Base-by-base conservation (phyloP, 306 rosid genomes). In the Echinosophora koreensis region DNA sequence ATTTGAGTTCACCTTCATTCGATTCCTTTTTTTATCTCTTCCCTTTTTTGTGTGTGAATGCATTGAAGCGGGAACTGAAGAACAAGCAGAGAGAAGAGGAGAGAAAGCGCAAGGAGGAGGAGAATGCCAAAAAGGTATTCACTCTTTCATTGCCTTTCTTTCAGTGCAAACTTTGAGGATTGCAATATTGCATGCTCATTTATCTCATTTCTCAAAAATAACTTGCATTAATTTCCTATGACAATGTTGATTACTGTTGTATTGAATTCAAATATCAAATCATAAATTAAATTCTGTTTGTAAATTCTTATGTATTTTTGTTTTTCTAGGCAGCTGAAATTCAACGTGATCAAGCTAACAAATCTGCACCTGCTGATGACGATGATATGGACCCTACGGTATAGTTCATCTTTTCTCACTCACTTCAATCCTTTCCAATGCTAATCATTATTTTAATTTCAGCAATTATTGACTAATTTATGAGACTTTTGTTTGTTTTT, bases 321-420 rank as follows among this genome's bases (percentile, higher is more conserved):
- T n/a, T 10, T 73, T 71, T 46, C 5, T 81, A 91, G 97, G 97
- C 91, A 44, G 91, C 93, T 66, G 84, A 80, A 13, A 11, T 71
- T 32, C 70, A 77, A 58, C 78, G 41, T 73, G 66, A 89, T 8
- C 90, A 88, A 62, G 81, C 68, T 49, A 91, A 83, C 87, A 93
- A 83, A 69, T 58, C 83, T 64, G 88, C 76, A 35, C 52, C 86
- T 13, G 82, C 69, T 69, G 96, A 93, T 35, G 98, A 90, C 34
- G 97, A 94, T 18, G 93, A 92, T 66, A 92, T 94, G 92, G 97
- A 93, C 81, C 98, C 97, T 13, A 93, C 96, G 78, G 97, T 93
- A 84, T 22, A 14, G 34, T 60, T 73, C 17, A 7, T 4, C 6
- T 59, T 35, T 52, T 55, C 7, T 30, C 2, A 30, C 32, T 71